Evolutionary conservation across 2,329 filamentous ascomycete species (phyloP), one percentile per base, ranked within the genome.

Genomic region (Microsporum canis): DNA sequence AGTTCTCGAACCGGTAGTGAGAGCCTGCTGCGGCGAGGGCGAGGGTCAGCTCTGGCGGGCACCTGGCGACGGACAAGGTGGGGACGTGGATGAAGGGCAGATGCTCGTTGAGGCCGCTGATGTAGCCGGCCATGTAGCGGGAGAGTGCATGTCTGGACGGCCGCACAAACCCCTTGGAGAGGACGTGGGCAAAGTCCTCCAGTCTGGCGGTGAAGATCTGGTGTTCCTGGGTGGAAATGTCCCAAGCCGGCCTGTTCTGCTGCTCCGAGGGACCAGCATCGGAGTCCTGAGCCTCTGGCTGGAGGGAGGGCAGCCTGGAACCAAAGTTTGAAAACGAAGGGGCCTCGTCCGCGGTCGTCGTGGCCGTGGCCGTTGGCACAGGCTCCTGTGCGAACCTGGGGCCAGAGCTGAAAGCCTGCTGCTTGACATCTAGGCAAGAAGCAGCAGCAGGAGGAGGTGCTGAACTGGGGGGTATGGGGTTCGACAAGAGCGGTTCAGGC

Each of bases 71-170:
- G 10, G 75, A 78, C 8, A 80, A 70, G 3, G 78, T 80, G 6
- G 78, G 75, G 1, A 78, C 72, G 65, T 81, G 79, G 8, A 81
- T 76, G 62, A 81, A 80, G 2, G 79, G 78, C 56, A 81, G 72
- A 66, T 79, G 78, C 56, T 79, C 77, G 57, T 80, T 78, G 59
- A 79, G 69, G 10, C 79, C 78, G 60, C 78, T 78, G 49, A 80
- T 76, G 67, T 80, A 81, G 8, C 76, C 77, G n/a, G 78, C 78
- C 62, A 80, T 72, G 62, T 79, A 80, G 8, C 78, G 72, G 45
- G 76, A 78, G 36, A 81, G 65, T 0, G 75, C 73, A 67, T 80
- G 76, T 36, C 76, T 73, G 17, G 79, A 78, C 3, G 79, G 79
- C n/a, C 78, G 73, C 31, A 75, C 69, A 63, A 80, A 81, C 1